Conservation (phyloP, 1,284 basidiomycete species). For the Cutaneotrichosporon cutaneum region DNA sequence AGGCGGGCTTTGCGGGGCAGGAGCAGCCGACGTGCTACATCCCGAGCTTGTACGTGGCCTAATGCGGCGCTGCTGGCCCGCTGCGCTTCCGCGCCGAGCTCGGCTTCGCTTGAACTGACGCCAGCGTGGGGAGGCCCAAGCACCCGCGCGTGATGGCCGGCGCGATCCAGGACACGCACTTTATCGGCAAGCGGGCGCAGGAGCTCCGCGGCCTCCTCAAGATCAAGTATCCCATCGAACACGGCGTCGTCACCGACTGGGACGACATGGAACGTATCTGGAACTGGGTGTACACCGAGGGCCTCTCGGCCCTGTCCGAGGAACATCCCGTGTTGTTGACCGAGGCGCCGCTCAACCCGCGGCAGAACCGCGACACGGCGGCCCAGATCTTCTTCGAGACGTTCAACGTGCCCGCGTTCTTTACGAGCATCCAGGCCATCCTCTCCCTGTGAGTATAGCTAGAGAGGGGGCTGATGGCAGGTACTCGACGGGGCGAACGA, state of each 20-base stretch:
- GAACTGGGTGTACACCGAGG: constrained; percentile 94
- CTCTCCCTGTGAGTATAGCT: constrained; percentile 68
- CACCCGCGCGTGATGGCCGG: constrained; percentile 96
- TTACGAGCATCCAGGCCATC: constrained; percentile 96
- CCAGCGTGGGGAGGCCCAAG: constrained; percentile 89
- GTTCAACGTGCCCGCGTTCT: constrained; percentile 97
- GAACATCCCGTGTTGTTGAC: constrained; percentile 97
- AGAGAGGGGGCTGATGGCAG: constrained; percentile 56
- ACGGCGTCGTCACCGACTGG: constrained; percentile 87
- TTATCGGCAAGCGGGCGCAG: constrained; percentile 90
- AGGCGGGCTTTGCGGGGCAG: constrained; percentile 95
- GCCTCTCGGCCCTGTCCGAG: constrained; percentile 88
- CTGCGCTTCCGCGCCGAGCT: not conserved
- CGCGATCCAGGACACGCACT: constrained; percentile 64
- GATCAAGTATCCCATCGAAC: constrained; percentile 98
- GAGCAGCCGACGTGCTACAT: constrained; percentile 98
- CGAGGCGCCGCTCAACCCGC: constrained; percentile 91
- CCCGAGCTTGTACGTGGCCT: constrained; percentile 83
- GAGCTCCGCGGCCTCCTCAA: constrained; percentile 90
- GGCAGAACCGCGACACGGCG: constrained; percentile 88
- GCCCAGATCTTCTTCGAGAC: constrained; percentile 99
- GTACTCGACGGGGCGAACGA: constrained; percentile 98
- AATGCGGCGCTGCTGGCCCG: not conserved
- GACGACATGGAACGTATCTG: constrained; percentile 99
- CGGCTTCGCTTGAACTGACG: not conserved